These are phyloP conservation scores for Lyophyllum shimeji DNA, from an alignment of 768 basidiomycete genomes.

Conservation along the genomic window DNA sequence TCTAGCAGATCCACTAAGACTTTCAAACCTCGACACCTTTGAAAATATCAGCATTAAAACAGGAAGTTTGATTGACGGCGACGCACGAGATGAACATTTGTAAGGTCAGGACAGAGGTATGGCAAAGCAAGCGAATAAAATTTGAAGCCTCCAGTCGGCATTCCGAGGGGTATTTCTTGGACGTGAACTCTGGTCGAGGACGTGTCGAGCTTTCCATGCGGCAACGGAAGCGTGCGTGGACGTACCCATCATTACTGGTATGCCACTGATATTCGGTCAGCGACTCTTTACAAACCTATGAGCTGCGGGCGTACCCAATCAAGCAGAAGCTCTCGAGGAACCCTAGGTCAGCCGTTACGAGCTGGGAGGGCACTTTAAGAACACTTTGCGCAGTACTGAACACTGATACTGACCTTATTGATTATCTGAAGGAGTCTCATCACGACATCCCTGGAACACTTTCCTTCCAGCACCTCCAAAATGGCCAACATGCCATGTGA, in stretches of 20 bases:
- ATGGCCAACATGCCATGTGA: slow-evolving; percentile 96
- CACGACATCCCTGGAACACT: slow-evolving; percentile 82
- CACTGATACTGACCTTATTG: slow-evolving; percentile 62
- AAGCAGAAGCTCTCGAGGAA: slow-evolving; percentile 95
- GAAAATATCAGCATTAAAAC: slow-evolving; percentile 1
- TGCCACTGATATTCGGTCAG: slow-evolving; percentile 54
- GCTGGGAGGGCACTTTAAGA: slow-evolving; percentile 28
- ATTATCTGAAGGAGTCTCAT: slow-evolving; percentile 86
- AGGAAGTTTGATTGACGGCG: background rate
- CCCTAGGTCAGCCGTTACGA: slow-evolving; percentile 72
- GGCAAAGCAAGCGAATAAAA: slow-evolving; percentile 89
- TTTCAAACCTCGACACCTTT: slow-evolving; percentile 90
- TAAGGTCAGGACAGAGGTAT: slow-evolving; percentile 88
- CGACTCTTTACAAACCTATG: background rate
- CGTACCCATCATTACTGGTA: slow-evolving; percentile 91
- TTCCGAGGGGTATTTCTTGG: slow-evolving; percentile 90
- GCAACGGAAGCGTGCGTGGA: slow-evolving; percentile 4
- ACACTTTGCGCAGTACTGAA: background rate
- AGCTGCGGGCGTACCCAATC: slow-evolving; percentile 57
- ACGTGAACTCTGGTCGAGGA: slow-evolving; percentile 71
- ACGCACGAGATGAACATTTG: slow-evolving; percentile 99
- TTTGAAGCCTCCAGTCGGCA: slow-evolving; percentile 94
- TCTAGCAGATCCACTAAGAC: slow-evolving; percentile 95
- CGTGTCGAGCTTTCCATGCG: slow-evolving; percentile 1
- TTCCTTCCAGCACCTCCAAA: slow-evolving; percentile 88